A percentile compares a stretch with the other conserved stretches of the same genome.
Evolutionary conservation across 2,329 filamentous ascomycete genomes (phyloP).

Genomic region (Verticillium dahliae): DNA sequence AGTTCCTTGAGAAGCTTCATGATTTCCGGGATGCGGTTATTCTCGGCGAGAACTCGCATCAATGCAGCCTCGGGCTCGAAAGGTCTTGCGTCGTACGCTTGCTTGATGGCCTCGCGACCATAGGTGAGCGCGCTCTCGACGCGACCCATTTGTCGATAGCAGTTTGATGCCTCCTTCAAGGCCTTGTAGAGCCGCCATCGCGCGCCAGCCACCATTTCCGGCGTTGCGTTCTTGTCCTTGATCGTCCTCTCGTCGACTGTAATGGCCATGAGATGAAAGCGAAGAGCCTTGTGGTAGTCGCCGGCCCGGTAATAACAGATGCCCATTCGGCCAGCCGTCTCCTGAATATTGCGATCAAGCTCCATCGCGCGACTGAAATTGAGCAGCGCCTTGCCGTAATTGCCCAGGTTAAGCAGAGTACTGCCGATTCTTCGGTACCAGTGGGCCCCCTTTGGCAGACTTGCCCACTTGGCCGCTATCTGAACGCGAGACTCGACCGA

Average conservation of each 20-base stretch:
- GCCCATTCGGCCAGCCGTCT: constrained; percentile 32
- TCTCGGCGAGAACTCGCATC: constrained; percentile 26
- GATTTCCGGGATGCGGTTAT: constrained; percentile 27
- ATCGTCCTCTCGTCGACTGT: constrained; percentile 24
- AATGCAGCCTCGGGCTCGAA: constrained; percentile 31
- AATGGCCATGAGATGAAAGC: constrained; percentile 28
- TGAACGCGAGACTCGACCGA: constrained; percentile 24
- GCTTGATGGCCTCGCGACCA: constrained; percentile 27
- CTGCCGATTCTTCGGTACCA: constrained; percentile 32
- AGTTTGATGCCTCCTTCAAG: constrained; percentile 28
- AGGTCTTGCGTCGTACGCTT: constrained; percentile 18
- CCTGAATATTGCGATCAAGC: constrained; percentile 28
- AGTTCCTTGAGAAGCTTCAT: constrained; percentile 27
- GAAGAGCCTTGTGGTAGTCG: constrained; percentile 26
- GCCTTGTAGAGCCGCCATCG: constrained; percentile 35
- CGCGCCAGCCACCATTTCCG: constrained; percentile 16
- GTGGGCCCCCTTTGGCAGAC: constrained; percentile 24
- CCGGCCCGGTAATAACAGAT: constrained; percentile 29
- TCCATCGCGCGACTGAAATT: constrained; percentile 29
- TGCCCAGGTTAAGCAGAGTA: constrained; percentile 28
- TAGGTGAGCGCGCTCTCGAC: constrained; percentile 25
- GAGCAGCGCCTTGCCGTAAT: constrained; percentile 25
- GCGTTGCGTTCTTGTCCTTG: constrained; percentile 14
- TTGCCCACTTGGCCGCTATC: constrained; percentile 29
- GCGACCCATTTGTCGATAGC: constrained; percentile 24